A percentile compares a stretch with the other conserved stretches of the same genome.
These are phyloP conservation scores for Pichia kudriavzevii DNA, from an alignment of 1,139 yeast genomes.

Conservation along the genomic window DNA sequence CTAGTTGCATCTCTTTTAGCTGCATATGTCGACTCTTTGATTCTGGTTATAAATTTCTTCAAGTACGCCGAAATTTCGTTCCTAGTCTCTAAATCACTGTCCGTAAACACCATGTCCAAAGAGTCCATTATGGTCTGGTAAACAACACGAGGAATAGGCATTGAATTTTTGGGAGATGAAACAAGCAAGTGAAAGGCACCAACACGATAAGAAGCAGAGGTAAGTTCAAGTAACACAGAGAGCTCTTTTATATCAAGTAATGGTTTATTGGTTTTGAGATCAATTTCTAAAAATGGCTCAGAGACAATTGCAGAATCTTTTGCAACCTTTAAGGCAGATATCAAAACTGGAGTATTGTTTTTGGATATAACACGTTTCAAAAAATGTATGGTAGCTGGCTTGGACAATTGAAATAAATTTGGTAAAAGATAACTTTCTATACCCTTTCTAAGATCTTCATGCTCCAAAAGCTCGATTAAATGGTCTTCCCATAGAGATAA, in stretches of 20 bases:
- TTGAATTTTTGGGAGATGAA: conserved; percentile 54
- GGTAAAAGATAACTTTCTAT: conserved; percentile 58
- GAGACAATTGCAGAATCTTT: conserved; percentile 48
- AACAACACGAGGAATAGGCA: conserved; percentile 40
- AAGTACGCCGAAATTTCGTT: conserved; percentile 55
- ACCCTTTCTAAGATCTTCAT: conserved; percentile 35
- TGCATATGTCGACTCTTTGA: conserved; percentile 61
- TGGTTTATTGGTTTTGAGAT: conserved; percentile 16
- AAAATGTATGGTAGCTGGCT: conserved; percentile 36
- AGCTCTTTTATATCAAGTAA: conserved; percentile 33
- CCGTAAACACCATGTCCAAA: conserved; percentile 47
- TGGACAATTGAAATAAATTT: conserved; percentile 46
- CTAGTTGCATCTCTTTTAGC: conserved; percentile 41
- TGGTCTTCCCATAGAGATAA: conserved; percentile 42
- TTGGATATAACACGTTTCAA: conserved; percentile 20
- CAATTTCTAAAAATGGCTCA: conserved; percentile 40
- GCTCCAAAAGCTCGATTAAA: conserved; percentile 32
- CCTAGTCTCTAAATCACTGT: conserved; percentile 59
- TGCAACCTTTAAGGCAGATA: conserved; percentile 58
- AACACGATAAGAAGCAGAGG: conserved; percentile 42
- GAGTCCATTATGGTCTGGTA: conserved; percentile 37
- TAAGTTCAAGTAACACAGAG: conserved; percentile 34
- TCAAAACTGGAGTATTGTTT: conserved; percentile 34
- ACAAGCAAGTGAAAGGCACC: conserved; percentile 55
- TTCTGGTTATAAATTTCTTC: conserved; percentile 52